Evolutionary conservation across 2,329 filamentous ascomycete genomes (phyloP).

Genomic region (Paradendryphiella salina): DNA sequence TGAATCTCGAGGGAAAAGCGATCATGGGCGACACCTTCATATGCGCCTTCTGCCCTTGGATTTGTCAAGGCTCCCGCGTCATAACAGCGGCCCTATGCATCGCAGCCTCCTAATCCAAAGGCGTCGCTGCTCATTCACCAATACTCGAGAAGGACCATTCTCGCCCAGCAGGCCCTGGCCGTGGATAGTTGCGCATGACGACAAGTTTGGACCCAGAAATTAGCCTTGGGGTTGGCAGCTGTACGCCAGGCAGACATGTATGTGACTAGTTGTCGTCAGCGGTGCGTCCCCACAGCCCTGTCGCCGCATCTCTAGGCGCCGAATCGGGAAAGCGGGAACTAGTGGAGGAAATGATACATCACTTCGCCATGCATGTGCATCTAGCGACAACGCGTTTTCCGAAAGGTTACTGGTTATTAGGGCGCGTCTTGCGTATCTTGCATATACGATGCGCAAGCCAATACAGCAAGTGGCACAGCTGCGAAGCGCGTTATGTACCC

Average conservation of each 20-base stretch:
- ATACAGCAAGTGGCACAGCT: not conserved
- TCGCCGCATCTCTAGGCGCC: slow-evolving; percentile 10
- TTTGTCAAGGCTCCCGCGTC: slow-evolving; percentile 19
- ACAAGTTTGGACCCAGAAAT: slow-evolving; percentile 17
- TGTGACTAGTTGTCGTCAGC: slow-evolving; percentile 29
- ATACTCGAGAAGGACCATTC: slow-evolving; percentile 20
- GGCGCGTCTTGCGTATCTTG: slow-evolving; percentile 2
- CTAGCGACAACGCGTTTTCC: not conserved
- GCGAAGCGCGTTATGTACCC: slow-evolving; percentile 1
- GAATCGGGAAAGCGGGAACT: slow-evolving; percentile 2
- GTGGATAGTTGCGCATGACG: slow-evolving; percentile 16
- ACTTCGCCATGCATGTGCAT: not conserved
- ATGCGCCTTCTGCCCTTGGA: not conserved
- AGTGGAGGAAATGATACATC: slow-evolving; percentile 1
- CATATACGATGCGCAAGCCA: not conserved
- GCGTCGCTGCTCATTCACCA: slow-evolving; percentile 21
- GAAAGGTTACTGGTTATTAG: not conserved
- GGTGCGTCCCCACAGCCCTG: slow-evolving; percentile 15
- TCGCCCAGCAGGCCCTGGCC: slow-evolving; percentile 18
- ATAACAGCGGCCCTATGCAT: slow-evolving; percentile 12
- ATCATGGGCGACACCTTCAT: not conserved
- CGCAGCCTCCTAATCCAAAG: slow-evolving; percentile 21
- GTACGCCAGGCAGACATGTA: slow-evolving; percentile 26
- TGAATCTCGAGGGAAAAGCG: slow-evolving; percentile 2
- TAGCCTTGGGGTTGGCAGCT: slow-evolving; percentile 20